These are phyloP conservation scores for Avena insularis DNA, from an alignment of 176 grass and related monocot genomes.

Conservation along the genomic window DNA sequence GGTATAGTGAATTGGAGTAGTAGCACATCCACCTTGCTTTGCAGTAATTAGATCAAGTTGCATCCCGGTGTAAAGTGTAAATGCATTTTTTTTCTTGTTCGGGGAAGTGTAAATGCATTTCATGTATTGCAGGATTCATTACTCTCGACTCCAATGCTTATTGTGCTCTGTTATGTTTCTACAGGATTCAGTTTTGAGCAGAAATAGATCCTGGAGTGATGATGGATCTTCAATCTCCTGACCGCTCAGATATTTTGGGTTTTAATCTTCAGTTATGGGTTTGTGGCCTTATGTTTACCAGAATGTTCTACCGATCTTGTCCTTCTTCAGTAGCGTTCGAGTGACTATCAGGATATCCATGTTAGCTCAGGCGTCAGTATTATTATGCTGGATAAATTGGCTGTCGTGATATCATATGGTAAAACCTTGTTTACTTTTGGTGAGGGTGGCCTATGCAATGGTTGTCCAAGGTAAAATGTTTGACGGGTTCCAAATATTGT, in stretches of 20 bases:
- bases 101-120: background rate
- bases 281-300: background rate
- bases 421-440: background rate
- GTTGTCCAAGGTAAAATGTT: background rate
- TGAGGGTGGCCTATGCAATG: background rate
- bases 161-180: background rate
- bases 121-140: background rate
- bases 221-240: background rate
- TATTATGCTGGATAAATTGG: background rate
- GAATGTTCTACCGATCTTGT: background rate
- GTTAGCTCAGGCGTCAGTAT: background rate
- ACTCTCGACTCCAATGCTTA: background rate
- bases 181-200: constrained; percentile 27
- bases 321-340: background rate
- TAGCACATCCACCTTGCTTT: background rate
- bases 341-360: background rate
- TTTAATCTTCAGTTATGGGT: background rate
- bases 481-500: background rate
- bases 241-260: background rate
- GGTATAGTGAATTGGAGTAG: background rate
- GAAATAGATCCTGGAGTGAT: background rate
- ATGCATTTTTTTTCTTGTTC: too few relatives aligned
- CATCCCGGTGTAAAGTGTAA: background rate
- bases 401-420: background rate
- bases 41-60: background rate